phyloP scores from a whole-genome alignment of 345 rosid genomes.

The Syzygium jambos region DNA sequence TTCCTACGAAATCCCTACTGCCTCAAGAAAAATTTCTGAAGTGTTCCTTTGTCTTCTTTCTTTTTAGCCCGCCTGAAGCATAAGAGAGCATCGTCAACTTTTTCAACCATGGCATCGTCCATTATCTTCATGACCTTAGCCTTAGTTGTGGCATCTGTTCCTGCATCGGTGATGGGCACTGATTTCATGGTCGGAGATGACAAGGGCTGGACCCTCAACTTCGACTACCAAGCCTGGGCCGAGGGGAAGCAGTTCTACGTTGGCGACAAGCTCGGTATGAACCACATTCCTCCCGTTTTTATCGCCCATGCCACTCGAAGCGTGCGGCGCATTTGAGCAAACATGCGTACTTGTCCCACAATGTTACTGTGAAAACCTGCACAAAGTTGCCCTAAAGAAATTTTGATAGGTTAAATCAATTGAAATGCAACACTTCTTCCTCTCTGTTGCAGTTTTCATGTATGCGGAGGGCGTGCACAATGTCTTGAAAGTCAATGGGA shows the following conservation, averaged over 20 bases:
- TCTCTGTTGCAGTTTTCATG: conserved; percentile 2
- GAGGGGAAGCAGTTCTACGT: conserved; percentile 7
- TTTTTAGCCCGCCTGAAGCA: background rate
- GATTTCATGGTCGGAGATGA: conserved; percentile 36
- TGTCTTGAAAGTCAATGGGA: conserved; percentile 6
- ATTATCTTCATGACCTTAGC: background rate
- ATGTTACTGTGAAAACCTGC: background rate
- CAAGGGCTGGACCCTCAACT: conserved; percentile 21
- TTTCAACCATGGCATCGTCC: background rate
- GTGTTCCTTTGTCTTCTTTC: background rate
- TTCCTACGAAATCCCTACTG: background rate
- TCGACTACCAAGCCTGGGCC: conserved; percentile 23
- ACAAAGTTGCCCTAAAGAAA: background rate
- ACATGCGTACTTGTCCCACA: background rate
- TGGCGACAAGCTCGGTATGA: conserved; percentile 16
- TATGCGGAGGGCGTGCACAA: conserved; percentile 8
- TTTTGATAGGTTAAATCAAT: background rate
- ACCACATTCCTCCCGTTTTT: background rate
- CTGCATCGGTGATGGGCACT: background rate
- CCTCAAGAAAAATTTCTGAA: background rate
- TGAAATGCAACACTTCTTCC: background rate
- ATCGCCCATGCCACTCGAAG: background rate
- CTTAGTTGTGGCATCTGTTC: background rate
- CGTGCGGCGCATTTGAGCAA: background rate
- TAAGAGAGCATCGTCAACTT: background rate